Evolutionary conservation across 208 protist genomes (phyloP).

Genomic region (Acanthamoeba royreba): DNA sequence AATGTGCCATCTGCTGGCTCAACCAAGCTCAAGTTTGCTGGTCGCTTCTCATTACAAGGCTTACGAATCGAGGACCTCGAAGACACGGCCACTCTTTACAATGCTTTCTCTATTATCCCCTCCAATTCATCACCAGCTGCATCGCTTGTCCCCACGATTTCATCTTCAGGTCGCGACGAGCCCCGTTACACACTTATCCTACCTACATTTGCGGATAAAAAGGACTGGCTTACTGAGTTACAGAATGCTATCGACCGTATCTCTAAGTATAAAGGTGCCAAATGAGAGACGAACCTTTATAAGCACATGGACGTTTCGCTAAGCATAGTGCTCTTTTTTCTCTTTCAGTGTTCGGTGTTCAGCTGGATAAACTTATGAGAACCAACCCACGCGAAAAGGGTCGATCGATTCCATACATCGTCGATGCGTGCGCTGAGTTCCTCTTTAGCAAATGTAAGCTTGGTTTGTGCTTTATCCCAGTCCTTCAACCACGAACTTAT

Average conservation of each 20-base stretch:
- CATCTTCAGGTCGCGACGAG: neutral
- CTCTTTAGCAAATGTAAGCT: neutral
- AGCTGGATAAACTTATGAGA: neutral
- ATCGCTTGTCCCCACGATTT: neutral
- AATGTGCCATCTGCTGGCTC: neutral
- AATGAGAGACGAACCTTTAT: neutral
- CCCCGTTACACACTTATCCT: neutral
- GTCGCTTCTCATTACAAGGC: neutral
- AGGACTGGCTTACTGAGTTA: conserved; percentile 1
- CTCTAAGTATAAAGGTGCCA: neutral
- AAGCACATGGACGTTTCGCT: too few species aligned
- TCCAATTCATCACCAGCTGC: neutral
- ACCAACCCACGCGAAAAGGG: neutral
- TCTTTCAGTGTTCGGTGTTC: conserved; percentile 20
- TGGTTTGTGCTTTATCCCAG: neutral
- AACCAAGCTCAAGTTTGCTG: neutral
- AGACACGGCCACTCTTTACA: neutral
- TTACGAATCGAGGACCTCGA: neutral
- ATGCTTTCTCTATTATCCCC: neutral
- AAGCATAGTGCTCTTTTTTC: neutral
- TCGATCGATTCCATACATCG: neutral
- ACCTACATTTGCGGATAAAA: neutral
- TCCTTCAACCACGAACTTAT: neutral
- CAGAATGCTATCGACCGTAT: neutral
- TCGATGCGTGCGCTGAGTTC: neutral